Percentiles rank a stretch among this genome's conserved stretches.
These are phyloP conservation scores for Pseudozyma hubeiensis DNA, from an alignment of 1,284 basidiomycete species.

Conservation along the genomic window DNA sequence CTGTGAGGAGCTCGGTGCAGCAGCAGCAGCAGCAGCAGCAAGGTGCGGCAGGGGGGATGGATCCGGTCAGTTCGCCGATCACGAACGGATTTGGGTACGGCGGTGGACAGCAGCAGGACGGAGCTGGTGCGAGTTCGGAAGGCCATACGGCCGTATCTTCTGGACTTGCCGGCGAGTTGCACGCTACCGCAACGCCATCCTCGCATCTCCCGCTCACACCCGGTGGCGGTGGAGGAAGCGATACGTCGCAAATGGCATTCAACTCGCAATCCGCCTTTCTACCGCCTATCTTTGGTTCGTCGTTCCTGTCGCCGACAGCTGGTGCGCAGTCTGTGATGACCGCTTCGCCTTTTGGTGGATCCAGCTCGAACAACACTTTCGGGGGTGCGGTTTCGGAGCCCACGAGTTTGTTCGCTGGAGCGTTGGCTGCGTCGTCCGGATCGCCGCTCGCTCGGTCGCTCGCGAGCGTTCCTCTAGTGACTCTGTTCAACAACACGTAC, in stretches of 20 bases:
- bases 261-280: conserved; percentile 17
- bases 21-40: conserved; percentile 1
- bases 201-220: background rate
- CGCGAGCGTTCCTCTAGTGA: conserved; percentile 30
- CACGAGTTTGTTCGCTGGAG: conserved; percentile 1
- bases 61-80: background rate
- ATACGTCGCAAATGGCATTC: conserved; percentile 11
- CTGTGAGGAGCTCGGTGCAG: background rate
- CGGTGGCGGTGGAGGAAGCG: background rate
- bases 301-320: conserved; percentile 10
- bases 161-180: conserved; percentile 1
- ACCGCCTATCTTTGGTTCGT: conserved; percentile 13
- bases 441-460: conserved; percentile 11
- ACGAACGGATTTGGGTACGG: background rate
- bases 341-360: background rate
- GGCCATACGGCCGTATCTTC: background rate
- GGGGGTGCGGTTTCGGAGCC: conserved; percentile 1
- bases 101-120: conserved; percentile 4
- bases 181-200: background rate
- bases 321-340: conserved; percentile 1
- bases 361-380: background rate
- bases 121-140: background rate
- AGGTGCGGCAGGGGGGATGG: background rate
- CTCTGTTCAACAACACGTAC: conserved; percentile 43
- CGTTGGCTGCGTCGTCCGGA: conserved; percentile 1